Base-by-base conservation (phyloP, 768 basidiomycete species). In the Hericium coralloides region DNA sequence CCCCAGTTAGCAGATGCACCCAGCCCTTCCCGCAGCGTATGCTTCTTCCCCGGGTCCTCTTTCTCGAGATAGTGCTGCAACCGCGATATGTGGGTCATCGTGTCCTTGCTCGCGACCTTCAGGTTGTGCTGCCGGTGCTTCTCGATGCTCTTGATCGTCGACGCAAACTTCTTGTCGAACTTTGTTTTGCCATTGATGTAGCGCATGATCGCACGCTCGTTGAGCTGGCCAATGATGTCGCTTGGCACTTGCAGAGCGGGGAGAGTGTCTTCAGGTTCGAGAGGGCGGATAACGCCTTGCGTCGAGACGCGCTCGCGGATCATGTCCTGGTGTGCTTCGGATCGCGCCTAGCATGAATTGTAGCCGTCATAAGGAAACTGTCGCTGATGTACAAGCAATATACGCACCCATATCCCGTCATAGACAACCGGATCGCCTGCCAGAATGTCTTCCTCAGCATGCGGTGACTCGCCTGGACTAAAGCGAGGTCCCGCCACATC, bases 281-380 rank as follows among this genome's bases (percentile, higher is more conserved):
- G 72, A 0, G 88, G 77, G 17, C 94, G 82, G n/a, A 92, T 74
- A n/a, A 85, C 69, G 7, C 97, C 97, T 10, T 78, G 79, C 1
- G 84, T 89, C 1, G 88, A 86, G 25, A 98, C 83, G 18, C 97
- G 80, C 70, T 98, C 95, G 38, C 95, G 82, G 55, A 98, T 90
- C 85, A 98, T 97, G 52, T 79, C 79, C 58, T 63, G 51, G 68
- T 69, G 74, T 76, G 77, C 14, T 62, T 61, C 18, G 59, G 59
- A 31, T 65, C 76, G 79, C 59, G 31, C 55, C 41, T 51, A 31
- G 31, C 7, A 31, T 9, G 31, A 6, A 9, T 31, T 31, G 31
- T 9, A 31, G 8, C 10, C 31, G 10, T 31, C 31, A 31, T 31
- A 9, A 31, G 31, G 31, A 9, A 62, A 6, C 14, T n/a, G 2